Evolutionary conservation across 768 basidiomycete species (phyloP), one percentile per base, ranked within the genome.

Genomic region (Tylopilus subfusipes): DNA sequence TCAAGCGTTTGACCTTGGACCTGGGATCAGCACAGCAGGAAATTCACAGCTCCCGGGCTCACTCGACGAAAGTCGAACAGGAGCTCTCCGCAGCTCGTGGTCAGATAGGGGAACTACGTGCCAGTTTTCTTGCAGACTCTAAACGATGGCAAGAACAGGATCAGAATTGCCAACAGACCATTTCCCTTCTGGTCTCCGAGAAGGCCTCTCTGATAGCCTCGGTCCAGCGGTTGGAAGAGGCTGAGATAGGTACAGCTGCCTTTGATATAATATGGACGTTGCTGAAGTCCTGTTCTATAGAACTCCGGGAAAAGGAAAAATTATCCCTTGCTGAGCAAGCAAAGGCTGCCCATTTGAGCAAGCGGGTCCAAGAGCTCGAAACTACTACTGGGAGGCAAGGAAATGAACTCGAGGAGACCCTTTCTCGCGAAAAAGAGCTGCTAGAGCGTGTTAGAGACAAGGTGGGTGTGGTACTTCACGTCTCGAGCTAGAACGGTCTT

Each of bases 171-270:
- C 83, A 82, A 55, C 84, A 84, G 61, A 88, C 87, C 0, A 89
- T 94, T 53, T 77, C 85, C 43, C 67, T 88, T n/a, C 76, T 94
- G 14, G 88, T 92, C 19, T 78, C 83, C 3, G 88, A 90, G 63
- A 89, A 88, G 68, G 78, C 82, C 8, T 75, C 79, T 19, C 74
- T 90, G 33, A 72, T 75, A 16, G 66, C 78, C n/a, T 81, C 84
- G 39, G 66, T 88, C 39, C 78, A 85, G 58, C 78, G 79, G 48
- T 64, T 86, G 43, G 80, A 82, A 42, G 78, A 75, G 44, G 68
- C 80, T n/a, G 86, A 88, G 64, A 71, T 76, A 38, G 76, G 90
- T 92, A 68, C 11, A 77, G 67, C n/a, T 22, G n/a, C 21, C 43
- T 25, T 36, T 42, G 34, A 24, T 53, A 14, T 46, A n/a, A 27